A percentile compares a stretch with the other conserved stretches of the same genome.
Evolutionary conservation across 306 rosid genomes (phyloP).

Genomic region (Vicia villosa): DNA sequence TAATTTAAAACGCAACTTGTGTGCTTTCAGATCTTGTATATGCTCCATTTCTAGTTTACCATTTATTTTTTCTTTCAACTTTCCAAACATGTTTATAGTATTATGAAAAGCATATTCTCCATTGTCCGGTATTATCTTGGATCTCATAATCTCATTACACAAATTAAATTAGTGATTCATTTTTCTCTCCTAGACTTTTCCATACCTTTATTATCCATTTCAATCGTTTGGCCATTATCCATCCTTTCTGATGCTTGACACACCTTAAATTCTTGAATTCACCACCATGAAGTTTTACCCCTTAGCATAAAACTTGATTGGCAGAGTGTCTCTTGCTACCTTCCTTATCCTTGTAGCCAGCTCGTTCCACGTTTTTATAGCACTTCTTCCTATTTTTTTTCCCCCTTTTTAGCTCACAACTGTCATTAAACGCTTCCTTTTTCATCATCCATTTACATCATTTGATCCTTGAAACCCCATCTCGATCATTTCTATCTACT

Average conservation of each 20-base stretch:
- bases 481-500: neutral
- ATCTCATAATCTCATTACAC: neutral
- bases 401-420: neutral
- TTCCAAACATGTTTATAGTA: neutral
- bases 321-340: neutral
- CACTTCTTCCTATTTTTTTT: neutral
- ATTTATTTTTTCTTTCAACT: neutral
- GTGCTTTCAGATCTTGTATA: neutral
- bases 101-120: neutral
- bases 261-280: neutral
- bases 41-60: neutral
- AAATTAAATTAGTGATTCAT: neutral
- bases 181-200: neutral
- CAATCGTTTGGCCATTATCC: neutral
- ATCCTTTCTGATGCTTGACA: neutral
- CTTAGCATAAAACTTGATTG: neutral
- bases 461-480: constrained; percentile 1
- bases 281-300: neutral
- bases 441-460: neutral
- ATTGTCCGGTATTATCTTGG: neutral
- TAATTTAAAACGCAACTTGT: neutral
- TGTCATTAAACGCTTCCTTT: neutral
- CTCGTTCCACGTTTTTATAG: neutral
- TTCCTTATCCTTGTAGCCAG: neutral
- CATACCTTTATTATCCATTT: neutral